Evolutionary conservation across 176 grass and related monocot species (phyloP).

Genomic region (Carex scoparia): DNA sequence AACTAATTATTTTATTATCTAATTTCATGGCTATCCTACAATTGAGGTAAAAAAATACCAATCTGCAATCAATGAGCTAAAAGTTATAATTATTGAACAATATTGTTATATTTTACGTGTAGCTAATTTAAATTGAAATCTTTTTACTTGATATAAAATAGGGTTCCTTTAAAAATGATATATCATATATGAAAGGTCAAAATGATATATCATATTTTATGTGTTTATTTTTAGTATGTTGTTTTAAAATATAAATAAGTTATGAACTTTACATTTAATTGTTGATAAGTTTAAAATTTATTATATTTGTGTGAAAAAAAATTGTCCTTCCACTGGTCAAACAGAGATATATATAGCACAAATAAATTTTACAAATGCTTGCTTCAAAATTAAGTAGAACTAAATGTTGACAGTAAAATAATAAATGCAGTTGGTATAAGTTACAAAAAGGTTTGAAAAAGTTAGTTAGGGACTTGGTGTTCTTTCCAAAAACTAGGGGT

Average conservation of each 20-base stretch:
- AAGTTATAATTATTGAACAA: too few species aligned
- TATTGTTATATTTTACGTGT: too few species aligned
- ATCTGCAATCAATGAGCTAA: too few species aligned
- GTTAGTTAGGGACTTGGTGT: neutral
- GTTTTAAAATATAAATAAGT: neutral
- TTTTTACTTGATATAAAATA: too few species aligned
- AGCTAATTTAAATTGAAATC: too few species aligned
- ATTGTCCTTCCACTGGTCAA: neutral
- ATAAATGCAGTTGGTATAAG: neutral
- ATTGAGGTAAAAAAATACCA: too few species aligned
- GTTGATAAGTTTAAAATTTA: conserved; percentile 1
- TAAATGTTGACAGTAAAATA: too few species aligned
- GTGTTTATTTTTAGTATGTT: neutral
- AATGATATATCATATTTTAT: neutral
- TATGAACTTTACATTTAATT: neutral
- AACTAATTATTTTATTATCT: too few species aligned
- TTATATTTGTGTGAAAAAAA: neutral
- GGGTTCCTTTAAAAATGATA: too few species aligned
- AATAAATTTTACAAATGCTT: neutral
- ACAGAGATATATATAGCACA: neutral
- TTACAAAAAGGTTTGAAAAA: neutral
- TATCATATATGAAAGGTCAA: too few species aligned
- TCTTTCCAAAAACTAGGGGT: conserved; percentile 1
- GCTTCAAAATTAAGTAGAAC: neutral
- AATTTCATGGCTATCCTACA: too few species aligned